These are phyloP conservation scores for Vararia minispora DNA, from an alignment of 768 basidiomycete genomes.

Conservation along the genomic window DNA sequence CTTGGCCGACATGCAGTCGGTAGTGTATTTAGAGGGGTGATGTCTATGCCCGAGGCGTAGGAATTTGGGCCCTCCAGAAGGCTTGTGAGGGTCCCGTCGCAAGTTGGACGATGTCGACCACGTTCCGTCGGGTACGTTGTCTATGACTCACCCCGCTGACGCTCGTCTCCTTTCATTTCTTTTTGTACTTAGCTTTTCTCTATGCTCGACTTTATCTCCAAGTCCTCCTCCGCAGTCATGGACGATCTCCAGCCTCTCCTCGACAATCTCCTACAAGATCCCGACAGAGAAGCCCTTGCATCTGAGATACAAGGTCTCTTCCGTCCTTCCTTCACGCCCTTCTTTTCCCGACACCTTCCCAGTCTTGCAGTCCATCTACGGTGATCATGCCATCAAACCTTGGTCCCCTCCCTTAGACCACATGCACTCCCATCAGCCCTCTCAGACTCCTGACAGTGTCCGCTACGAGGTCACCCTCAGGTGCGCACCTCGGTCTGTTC, in stretches of 20 bases:
- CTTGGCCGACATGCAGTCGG: too few relatives aligned
- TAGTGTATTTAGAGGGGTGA: too few relatives aligned
- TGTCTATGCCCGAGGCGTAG: too few relatives aligned
- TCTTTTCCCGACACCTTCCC: constrained; percentile 4
- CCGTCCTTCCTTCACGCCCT: background rate
- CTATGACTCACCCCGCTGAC: too few relatives aligned
- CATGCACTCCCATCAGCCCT: constrained; percentile 3
- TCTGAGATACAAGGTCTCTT: constrained; percentile 12
- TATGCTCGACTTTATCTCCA: background rate
- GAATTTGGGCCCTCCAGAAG: too few relatives aligned
- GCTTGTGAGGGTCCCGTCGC: too few relatives aligned
- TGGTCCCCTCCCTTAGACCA: constrained; percentile 33
- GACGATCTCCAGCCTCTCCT: constrained; percentile 1
- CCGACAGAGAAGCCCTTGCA: constrained; percentile 6
- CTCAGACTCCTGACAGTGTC: constrained; percentile 25
- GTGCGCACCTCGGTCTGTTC: constrained; percentile 31
- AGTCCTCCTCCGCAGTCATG: background rate
- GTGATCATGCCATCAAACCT: constrained; percentile 48
- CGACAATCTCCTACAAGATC: constrained; percentile 1
- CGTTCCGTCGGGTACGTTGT: too few relatives aligned
- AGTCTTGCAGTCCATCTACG: constrained; percentile 82
- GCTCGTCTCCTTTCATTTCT: too few relatives aligned
- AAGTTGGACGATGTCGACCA: too few relatives aligned
- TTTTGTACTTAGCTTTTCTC: too few relatives aligned
- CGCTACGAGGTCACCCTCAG: constrained; percentile 56